A percentile compares a stretch with the other conserved stretches of the same genome.
These are phyloP conservation scores for Cenchrus fungigraminus DNA, from an alignment of 176 grass and related monocot species.

Conservation along the genomic window DNA sequence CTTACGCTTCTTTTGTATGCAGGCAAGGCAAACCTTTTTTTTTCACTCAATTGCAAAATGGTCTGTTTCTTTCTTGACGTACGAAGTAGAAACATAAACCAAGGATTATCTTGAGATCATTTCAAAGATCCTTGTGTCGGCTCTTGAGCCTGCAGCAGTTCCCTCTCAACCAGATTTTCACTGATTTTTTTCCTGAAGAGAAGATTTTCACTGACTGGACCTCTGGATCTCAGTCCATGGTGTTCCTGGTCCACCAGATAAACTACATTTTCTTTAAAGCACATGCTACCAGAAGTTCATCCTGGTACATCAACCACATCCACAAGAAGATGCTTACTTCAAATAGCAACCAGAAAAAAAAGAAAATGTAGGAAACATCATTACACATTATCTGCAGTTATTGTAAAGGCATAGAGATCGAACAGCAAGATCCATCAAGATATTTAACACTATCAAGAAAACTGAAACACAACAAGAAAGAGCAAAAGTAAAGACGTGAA, in stretches of 20 bases:
- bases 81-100: slow-evolving; percentile 4
- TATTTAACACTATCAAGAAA: neutral
- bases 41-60: neutral
- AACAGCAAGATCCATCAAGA: slow-evolving; percentile 12
- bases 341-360: slow-evolving; percentile 17
- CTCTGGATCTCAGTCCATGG: slow-evolving; percentile 11
- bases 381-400: neutral
- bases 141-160: slow-evolving; percentile 26
- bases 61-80: neutral
- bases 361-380: slow-evolving; percentile 1
- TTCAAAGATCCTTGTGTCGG: neutral
- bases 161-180: neutral
- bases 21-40: neutral
- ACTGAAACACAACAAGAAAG: neutral
- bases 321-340: neutral
- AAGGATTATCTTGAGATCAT: neutral
- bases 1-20: neutral
- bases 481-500: neutral
- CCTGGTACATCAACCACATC: slow-evolving; percentile 29
- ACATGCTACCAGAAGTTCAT: slow-evolving; percentile 25
- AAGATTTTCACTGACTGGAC: neutral
- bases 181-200: neutral
- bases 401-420: neutral
- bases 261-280: slow-evolving; percentile 39
- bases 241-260: slow-evolving; percentile 32